Conservation (phyloP, 768 basidiomycete genomes). For the Hypholoma sublateritium region DNA sequence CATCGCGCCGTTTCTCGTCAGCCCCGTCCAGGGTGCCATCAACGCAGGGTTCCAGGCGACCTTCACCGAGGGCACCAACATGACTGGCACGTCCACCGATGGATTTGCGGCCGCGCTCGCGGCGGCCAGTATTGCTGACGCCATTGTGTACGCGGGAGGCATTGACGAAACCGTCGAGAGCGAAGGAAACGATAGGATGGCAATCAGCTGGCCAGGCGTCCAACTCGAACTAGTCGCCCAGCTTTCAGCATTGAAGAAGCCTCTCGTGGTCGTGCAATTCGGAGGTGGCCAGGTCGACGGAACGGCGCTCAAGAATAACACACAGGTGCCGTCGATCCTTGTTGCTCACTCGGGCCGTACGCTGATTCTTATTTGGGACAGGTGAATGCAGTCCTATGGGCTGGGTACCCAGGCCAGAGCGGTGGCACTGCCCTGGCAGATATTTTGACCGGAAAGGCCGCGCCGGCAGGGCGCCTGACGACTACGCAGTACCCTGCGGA, state of each 20-base stretch:
- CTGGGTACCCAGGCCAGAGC: conserved; percentile 56
- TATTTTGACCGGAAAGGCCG: conserved; percentile 47
- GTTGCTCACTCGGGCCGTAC: background rate
- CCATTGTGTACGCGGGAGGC: conserved; percentile 53
- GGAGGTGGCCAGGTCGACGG: conserved; percentile 59
- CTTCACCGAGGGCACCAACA: conserved; percentile 41
- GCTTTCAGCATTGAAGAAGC: conserved; percentile 47
- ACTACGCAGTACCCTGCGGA: conserved; percentile 53
- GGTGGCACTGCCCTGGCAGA: conserved; percentile 55
- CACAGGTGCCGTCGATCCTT: conserved; percentile 29
- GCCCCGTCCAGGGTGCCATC: conserved; percentile 48
- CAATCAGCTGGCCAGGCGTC: conserved; percentile 54
- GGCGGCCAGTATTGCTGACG: conserved; percentile 48
- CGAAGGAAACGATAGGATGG: conserved; percentile 46
- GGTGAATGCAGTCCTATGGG: conserved; percentile 58
- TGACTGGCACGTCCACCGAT: conserved; percentile 35
- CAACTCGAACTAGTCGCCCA: conserved; percentile 50
- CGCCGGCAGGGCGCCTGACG: conserved; percentile 56
- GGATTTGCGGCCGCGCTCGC: conserved; percentile 53
- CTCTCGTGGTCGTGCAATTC: conserved; percentile 53
- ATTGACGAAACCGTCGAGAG: conserved; percentile 50
- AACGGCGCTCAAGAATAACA: conserved; percentile 42
- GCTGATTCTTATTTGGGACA: conserved; percentile 16
- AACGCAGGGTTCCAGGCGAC: conserved; percentile 46
- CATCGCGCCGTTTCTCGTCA: conserved; percentile 53